phyloP scores from a whole-genome alignment of 805 yeast genomes.

The Diddensiella transvaalensis region DNA sequence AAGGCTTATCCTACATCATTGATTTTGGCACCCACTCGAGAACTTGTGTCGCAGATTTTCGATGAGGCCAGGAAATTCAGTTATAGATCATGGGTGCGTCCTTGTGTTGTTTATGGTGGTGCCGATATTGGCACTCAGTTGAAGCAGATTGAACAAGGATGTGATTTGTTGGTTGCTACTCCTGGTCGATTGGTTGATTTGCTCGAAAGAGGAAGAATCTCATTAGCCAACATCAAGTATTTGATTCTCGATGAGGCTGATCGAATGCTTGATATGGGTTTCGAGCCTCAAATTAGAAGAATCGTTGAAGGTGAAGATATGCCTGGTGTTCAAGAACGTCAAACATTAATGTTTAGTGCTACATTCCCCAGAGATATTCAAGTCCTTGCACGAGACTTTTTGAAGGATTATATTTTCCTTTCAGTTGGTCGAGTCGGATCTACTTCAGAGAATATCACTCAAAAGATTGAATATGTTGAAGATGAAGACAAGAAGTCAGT shows the following conservation, averaged over 20 bases:
- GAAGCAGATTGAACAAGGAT: slow-evolving; percentile 85
- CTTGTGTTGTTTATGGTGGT: slow-evolving; percentile 98
- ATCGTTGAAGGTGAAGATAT: slow-evolving; percentile 97
- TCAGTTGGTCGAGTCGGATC: slow-evolving; percentile 99
- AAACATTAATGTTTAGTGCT: slow-evolving; percentile 97
- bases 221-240: slow-evolving; percentile 84
- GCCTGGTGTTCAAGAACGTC: slow-evolving; percentile 90
- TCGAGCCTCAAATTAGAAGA: slow-evolving; percentile 98
- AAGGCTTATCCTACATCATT: slow-evolving; percentile 93
- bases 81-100: slow-evolving; percentile 97
- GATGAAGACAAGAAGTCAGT: slow-evolving; percentile 88
- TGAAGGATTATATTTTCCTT: slow-evolving; percentile 91
- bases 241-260: slow-evolving; percentile 98
- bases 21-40: slow-evolving; percentile 98
- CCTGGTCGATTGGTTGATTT: slow-evolving; percentile 98
- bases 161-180: slow-evolving; percentile 95
- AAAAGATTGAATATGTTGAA: slow-evolving; percentile 87
- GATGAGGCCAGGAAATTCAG: slow-evolving; percentile 95
- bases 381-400: slow-evolving; percentile 94
- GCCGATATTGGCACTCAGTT: slow-evolving; percentile 87
- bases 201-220: slow-evolving; percentile 90
- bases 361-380: slow-evolving; percentile 99
- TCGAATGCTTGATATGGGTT: slow-evolving; percentile 99
- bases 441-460: slow-evolving; percentile 97
- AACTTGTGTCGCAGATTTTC: slow-evolving; percentile 92